phyloP scores from a whole-genome alignment of 129 eudicot species.

The Escallonia herrerae region DNA sequence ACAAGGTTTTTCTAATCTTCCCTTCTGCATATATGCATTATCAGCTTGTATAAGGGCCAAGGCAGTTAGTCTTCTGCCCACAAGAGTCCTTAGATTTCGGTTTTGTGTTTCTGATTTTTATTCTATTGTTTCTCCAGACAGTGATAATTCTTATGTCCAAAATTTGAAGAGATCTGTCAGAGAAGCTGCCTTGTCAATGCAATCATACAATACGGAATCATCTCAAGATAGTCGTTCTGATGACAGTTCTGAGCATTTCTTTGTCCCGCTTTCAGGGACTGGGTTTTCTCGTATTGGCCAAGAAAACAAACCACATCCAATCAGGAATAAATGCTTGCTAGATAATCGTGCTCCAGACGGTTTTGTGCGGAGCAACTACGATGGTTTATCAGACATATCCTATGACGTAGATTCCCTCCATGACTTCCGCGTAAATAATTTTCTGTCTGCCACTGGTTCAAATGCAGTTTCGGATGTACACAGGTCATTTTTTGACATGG shows the following conservation, averaged over 20 bases:
- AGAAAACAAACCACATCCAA: constrained; percentile 38
- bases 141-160: constrained; percentile 50
- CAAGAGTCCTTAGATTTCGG: neutral
- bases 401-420: constrained; percentile 45
- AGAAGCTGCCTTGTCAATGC: constrained; percentile 80
- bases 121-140: constrained; percentile 37
- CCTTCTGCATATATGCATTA: neutral
- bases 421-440: constrained; percentile 57
- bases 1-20: constrained; percentile 44
- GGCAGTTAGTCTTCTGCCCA: neutral
- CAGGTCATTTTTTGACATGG: constrained; percentile 60
- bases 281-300: constrained; percentile 59
- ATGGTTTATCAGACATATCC: constrained; percentile 30
- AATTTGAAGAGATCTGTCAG: constrained; percentile 84
- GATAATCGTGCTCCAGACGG: constrained; percentile 29
- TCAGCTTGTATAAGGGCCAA: constrained; percentile 2
- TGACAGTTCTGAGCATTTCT: constrained; percentile 91
- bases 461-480: constrained; percentile 64
- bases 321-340: constrained; percentile 48
- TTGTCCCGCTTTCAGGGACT: constrained; percentile 72
- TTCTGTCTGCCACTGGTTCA: constrained; percentile 60
- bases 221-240: constrained; percentile 78
- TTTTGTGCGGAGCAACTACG: constrained; percentile 31
- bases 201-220: constrained; percentile 38
- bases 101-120: constrained; percentile 7